Conservation (phyloP, 306 rosid genomes). For the Inga laurina region DNA sequence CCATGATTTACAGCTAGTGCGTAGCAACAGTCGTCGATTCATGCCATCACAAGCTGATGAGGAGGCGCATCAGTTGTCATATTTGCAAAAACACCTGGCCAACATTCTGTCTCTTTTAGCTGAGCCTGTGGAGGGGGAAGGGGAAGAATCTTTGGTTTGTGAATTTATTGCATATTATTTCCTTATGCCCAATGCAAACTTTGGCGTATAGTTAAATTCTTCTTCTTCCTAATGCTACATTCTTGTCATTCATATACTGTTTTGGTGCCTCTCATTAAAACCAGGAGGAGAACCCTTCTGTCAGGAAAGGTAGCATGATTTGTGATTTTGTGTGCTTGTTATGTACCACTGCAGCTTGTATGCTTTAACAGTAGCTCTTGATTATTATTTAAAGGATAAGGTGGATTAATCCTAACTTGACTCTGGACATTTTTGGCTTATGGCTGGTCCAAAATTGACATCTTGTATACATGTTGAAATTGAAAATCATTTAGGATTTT, state of each 20-base stretch:
- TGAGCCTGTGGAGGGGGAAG: conserved; percentile 92
- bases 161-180: conserved; percentile 32
- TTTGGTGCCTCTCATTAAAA: conserved; percentile 26
- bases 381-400: conserved; percentile 3
- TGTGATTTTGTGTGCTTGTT: neutral
- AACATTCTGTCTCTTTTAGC: conserved; percentile 89
- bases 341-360: neutral
- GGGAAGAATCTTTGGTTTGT: conserved; percentile 92
- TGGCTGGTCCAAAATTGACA: conserved; percentile 15
- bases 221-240: neutral
- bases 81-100: conserved; percentile 90
- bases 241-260: conserved; percentile 21
- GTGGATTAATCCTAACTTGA: neutral
- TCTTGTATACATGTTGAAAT: conserved; percentile 11
- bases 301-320: conserved; percentile 9
- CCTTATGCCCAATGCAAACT: neutral
- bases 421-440: conserved; percentile 3
- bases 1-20: conserved; percentile 77
- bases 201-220: neutral
- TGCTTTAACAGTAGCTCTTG: neutral
- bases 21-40: conserved; percentile 92
- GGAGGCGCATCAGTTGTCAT: conserved; percentile 95
- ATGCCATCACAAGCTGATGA: conserved; percentile 93
- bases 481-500: neutral
- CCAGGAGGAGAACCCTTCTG: conserved; percentile 23